These are phyloP conservation scores for Rachicladosporium sp. DNA, from an alignment of 2,329 filamentous ascomycete genomes.

Conservation along the genomic window DNA sequence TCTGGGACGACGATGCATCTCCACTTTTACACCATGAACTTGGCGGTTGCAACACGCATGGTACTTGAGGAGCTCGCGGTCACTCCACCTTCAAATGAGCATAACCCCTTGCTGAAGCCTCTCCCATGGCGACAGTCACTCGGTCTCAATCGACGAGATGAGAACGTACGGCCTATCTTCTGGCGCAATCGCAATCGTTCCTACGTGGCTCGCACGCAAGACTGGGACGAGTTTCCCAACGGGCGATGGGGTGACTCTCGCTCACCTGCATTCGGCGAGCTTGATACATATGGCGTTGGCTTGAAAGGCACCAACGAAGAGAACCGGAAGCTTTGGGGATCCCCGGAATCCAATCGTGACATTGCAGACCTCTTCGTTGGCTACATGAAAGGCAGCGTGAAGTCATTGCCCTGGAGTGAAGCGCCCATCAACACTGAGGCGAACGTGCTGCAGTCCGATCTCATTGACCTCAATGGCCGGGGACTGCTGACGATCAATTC, in stretches of 20 bases:
- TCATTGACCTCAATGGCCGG: slow-evolving; percentile 71
- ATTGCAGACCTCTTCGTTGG: slow-evolving; percentile 72
- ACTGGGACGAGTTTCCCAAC: slow-evolving; percentile 99
- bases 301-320: slow-evolving; percentile 91
- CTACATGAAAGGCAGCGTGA: slow-evolving; percentile 70
- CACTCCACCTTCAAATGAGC: slow-evolving; percentile 61
- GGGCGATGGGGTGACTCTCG: slow-evolving; percentile 96
- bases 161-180: slow-evolving; percentile 96
- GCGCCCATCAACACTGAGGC: slow-evolving; percentile 73
- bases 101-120: slow-evolving; percentile 43
- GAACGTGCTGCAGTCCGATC: slow-evolving; percentile 61
- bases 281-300: slow-evolving; percentile 88
- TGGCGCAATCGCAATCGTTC: slow-evolving; percentile 96
- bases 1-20: slow-evolving; percentile 68
- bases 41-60: slow-evolving; percentile 87
- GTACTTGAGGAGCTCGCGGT: slow-evolving; percentile 81
- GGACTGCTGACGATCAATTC: slow-evolving; percentile 95
- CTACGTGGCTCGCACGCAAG: slow-evolving; percentile 87
- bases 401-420: slow-evolving; percentile 88
- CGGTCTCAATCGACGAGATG: slow-evolving; percentile 72
- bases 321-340: slow-evolving; percentile 89
- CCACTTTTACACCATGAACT: slow-evolving; percentile 99
- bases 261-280: slow-evolving; percentile 88
- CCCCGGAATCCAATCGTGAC: slow-evolving; percentile 67
- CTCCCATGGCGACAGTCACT: slow-evolving; percentile 94